Base-by-base conservation (phyloP, 108 stramenopile genomes). In the Nitzschia putrida region DNA sequence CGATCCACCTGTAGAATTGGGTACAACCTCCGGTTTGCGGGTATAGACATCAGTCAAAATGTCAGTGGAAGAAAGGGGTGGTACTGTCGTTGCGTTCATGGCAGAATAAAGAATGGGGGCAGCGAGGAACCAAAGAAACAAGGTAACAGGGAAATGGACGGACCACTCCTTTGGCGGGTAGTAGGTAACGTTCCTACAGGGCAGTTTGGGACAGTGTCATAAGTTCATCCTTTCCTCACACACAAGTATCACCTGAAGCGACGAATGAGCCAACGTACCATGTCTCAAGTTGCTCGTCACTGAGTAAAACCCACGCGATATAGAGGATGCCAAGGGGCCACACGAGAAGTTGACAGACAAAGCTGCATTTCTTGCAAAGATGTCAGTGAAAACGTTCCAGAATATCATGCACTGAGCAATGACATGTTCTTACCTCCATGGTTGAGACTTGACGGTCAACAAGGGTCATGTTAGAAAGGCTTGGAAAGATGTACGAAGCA, bases 91-190 rank as follows among this genome's bases (percentile, higher is more conserved):
- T 13, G 76, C 40, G 45, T 77, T 77, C 23, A 70, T 26, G 3
- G 57, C 64, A 1, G 63, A 63, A 34, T 77, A 77, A 4, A 58
- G 11, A 16, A 77, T 60, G 4, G 76, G 76, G 40, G 52, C 41
- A 12, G 76, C 76, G 8, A 71, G 40, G 45, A 77, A 77, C 5
- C 70, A 39, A 21, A 57, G 42, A 37, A 77, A 26, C 53, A 61
- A 57, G 8, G 69, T 44, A 1, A 77, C 69, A 10, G 76, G 76
- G 16, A 66, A 12, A 44, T 70, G 34, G 7, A 71, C 16, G 9
- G 76, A 40, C 60, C 68, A 77, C 22, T 77, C 57, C 44, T 57
- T 77, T 1, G 58, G 69, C 25, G 69, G 76, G 53, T 59, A 65
- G 61, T 77, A 77, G 14, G 49, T 42, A 29, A 64, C 41, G 53